A percentile compares a stretch with the other conserved stretches of the same genome.
These are phyloP conservation scores for Asclepias syriaca DNA, from an alignment of 257 asterid genomes.

Conservation along the genomic window DNA sequence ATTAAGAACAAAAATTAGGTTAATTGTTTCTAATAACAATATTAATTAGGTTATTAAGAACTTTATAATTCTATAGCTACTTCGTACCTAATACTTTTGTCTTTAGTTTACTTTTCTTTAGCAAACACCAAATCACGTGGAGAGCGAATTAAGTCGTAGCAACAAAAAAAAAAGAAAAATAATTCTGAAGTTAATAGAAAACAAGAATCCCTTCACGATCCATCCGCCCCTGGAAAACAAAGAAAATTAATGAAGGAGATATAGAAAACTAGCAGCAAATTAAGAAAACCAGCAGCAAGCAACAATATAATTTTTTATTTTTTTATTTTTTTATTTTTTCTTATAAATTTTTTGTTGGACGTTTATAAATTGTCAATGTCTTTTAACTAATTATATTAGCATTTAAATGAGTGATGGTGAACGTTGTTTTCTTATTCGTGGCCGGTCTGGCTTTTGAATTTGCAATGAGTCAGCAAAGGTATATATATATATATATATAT, in stretches of 20 bases:
- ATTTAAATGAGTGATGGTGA: neutral
- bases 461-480: conserved; percentile 11
- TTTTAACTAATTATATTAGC: neutral
- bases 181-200: neutral
- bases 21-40: neutral
- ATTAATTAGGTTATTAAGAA: neutral
- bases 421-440: neutral
- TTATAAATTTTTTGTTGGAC: neutral
- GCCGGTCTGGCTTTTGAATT: conserved; percentile 7
- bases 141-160: neutral
- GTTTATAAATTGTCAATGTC: conserved; percentile 5
- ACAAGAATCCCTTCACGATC: neutral
- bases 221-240: conserved; percentile 10
- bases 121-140: neutral
- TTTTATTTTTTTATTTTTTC: neutral
- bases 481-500: too few relatives aligned
- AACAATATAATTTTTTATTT: too few relatives aligned
- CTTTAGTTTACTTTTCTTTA: neutral
- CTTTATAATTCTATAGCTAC: neutral
- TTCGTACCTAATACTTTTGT: neutral
- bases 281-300: conserved; percentile 15
- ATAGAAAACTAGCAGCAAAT: neutral
- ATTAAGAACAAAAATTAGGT: too few relatives aligned
- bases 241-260: too few relatives aligned
- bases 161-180: neutral